phyloP scores from a whole-genome alignment of 768 basidiomycete species.

The Agaricus sinodeliciosus region DNA sequence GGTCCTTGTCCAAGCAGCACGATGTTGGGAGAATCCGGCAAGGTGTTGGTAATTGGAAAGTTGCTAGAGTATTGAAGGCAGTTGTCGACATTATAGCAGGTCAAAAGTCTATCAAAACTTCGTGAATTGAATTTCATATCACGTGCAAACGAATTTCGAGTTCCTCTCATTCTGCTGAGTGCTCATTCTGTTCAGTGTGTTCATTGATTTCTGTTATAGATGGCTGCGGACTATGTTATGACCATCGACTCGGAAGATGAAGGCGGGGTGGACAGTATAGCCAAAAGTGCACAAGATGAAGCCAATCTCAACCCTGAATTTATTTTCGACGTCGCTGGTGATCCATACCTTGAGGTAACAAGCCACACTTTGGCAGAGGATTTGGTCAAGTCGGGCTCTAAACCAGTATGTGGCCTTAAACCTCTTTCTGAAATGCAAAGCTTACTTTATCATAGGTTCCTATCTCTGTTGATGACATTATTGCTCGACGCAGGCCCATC shows the following conservation, averaged over 20 bases:
- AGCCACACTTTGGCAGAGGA: constrained; percentile 39
- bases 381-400: constrained; percentile 54
- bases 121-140: background rate
- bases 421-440: constrained; percentile 8
- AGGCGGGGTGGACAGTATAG: constrained; percentile 23
- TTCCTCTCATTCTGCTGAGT: background rate
- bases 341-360: constrained; percentile 56
- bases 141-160: constrained; percentile 9
- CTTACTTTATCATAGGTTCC: constrained; percentile 39
- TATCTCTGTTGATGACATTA: constrained; percentile 91
- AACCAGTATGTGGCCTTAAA: constrained; percentile 41
- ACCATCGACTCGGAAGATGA: constrained; percentile 81
- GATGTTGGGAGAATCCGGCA: constrained; percentile 55
- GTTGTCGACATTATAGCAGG: constrained; percentile 30
- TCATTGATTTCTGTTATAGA: background rate
- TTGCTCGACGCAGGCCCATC: constrained; percentile 58
- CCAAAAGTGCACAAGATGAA: constrained; percentile 37
- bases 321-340: constrained; percentile 71
- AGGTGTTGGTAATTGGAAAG: constrained; percentile 47
- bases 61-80: constrained; percentile 52
- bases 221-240: constrained; percentile 66
- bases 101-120: too few relatives aligned
- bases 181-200: background rate
- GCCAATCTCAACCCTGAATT: constrained; percentile 75
- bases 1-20: constrained; percentile 84